Base-by-base conservation (phyloP, 805 yeast species). In the Pichia californica region DNA sequence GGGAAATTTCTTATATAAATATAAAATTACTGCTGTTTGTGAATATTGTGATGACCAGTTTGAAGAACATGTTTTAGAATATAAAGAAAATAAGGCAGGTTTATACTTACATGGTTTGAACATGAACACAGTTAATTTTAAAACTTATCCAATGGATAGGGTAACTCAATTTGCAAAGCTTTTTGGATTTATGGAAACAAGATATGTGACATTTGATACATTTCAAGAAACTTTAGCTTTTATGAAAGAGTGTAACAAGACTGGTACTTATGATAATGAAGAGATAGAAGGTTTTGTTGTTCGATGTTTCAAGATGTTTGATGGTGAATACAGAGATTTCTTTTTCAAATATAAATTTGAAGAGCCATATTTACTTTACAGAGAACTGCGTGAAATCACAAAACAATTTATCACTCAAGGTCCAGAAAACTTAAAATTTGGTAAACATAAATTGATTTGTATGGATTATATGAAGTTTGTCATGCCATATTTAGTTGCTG, bases 251-350 rank as follows among this genome's bases (percentile, higher is more conserved):
- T 71, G 81, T 43, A 73, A 82, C 0, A 63, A 70, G 43, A 76
- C 83, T 0, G 98, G 98, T 0, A 70, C 79, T 2, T 88, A 78
- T 62, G 66, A 83, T 1, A 79, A 76, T 2, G 66, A 70, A 31
- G 96, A 88, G 51, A 74, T 86, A 7, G 99, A 93, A 64, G 99
- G 99, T 0, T 93, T 91, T 67, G 99, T 93, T 1, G 70, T 93
- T 4, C 71, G 99, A 43, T 77, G 89, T 53, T 69, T 72, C 36
- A 45, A 52, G 7, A 49, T 47, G 15, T 47, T 38, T 23, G 48
- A 28, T 10, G 25, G 10, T n/a, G 11, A 18, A 28, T 16, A 27
- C 16, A 27, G 5, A 4, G 85, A 81, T 49, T 88, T 74, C 55
- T 86, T 91, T 62, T 93, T 88, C 76, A 93, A 93, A 64, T 93